Conservation (phyloP, 805 yeast genomes). For the Hanseniaspora hatyaiensis region DNA sequence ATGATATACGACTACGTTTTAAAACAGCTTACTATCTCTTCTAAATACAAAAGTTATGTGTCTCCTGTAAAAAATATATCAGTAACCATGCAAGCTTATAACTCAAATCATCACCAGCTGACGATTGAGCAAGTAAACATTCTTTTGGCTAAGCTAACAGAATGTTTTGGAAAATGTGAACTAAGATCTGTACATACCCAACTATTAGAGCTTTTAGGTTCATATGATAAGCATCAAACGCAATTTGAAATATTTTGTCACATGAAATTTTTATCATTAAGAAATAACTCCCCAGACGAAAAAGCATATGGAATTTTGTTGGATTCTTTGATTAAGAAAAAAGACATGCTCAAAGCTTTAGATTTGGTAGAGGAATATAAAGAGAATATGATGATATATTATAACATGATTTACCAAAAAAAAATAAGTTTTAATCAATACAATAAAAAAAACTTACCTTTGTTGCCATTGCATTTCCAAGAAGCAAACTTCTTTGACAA, state of each 20-base stretch:
- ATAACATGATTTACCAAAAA: slow-evolving; percentile 1
- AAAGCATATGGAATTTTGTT: slow-evolving; percentile 44
- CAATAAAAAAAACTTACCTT: slow-evolving; percentile 1
- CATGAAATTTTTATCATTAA: slow-evolving; percentile 63
- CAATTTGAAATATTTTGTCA: slow-evolving; percentile 69
- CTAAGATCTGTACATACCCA: slow-evolving; percentile 5
- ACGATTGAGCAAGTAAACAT: background rate
- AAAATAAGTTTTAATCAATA: background rate
- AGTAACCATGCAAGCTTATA: background rate
- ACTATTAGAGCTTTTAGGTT: slow-evolving; percentile 1
- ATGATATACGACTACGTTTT: background rate
- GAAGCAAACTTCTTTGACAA: slow-evolving; percentile 10
- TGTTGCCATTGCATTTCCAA: slow-evolving; percentile 8
- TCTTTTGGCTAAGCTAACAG: background rate
- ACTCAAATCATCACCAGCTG: background rate
- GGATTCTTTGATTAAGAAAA: slow-evolving; percentile 1
- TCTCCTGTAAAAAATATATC: background rate
- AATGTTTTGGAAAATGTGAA: slow-evolving; percentile 2
- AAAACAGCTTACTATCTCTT: background rate
- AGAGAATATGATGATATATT: slow-evolving; percentile 7
- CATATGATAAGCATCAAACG: slow-evolving; percentile 25
- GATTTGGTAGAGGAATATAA: slow-evolving; percentile 9
- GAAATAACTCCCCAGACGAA: slow-evolving; percentile 52
- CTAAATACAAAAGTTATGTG: background rate
- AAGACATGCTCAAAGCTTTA: slow-evolving; percentile 5